Evolutionary conservation across 768 basidiomycete genomes (phyloP), one percentile per base, ranked within the genome.

Genomic region (Antrodiella citrinella): DNA sequence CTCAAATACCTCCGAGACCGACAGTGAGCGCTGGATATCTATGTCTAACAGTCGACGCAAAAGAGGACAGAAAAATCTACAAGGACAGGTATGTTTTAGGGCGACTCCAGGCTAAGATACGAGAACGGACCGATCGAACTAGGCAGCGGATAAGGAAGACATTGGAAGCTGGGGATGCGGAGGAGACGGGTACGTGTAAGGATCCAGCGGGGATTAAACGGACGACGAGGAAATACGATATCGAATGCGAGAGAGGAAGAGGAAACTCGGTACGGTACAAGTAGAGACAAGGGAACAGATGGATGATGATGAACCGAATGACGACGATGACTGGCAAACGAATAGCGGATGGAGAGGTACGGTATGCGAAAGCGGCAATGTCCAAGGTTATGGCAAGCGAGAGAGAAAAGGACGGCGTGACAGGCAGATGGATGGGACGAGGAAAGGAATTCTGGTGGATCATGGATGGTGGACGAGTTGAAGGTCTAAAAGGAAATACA

Each of bases 231-330:
- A 45, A 45, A 41, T 24, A 22, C 30, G 30, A 35, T 35, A 15
- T 35, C n/a, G n/a, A n/a, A 35, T 35, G 51, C 42, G 49, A 48
- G 26, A 54, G 53, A 53, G 51, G 45, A 51, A 55, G 25, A 53
- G 51, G 47, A 53, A 41, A 45, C 43, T 45, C 43, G 48, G 38
- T 44, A 45, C n/a, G 40, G 19, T 25, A 48, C 46, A 55, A 50
- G 30, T 53, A 51, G 52, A 51, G 51, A 53, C 54, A 58, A 26
- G 48, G n/a, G 47, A 42, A 23, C 15, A 43, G 47, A 38, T 38
- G 35, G 49, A 45, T 19, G 51, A 45, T 21, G 51, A 50, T 40
- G 51, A 49, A 25, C 46, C 45, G 44, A 44, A 26, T 23, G 22
- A 41, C 23, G 39, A 48, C 9, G 39, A 24, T 13, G 44, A 12